Conservation (phyloP, 306 rosid species). For the Glycine tomentella region DNA sequence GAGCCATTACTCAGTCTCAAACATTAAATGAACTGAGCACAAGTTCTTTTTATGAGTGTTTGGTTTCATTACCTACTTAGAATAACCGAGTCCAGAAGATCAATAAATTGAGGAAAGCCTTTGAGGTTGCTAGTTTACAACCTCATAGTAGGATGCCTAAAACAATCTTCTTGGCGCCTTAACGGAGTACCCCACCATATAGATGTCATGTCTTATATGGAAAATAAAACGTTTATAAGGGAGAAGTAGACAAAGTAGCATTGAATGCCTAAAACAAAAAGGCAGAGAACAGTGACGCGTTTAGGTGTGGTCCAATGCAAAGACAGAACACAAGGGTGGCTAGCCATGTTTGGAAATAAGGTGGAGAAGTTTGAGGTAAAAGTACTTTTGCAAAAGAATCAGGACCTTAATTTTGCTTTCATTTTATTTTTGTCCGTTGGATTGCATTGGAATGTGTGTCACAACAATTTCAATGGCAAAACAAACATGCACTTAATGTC, state of each 20-base stretch:
- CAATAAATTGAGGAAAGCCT: constrained; percentile 49
- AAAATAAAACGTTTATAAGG: constrained; percentile 50
- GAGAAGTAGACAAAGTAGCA: constrained; percentile 51
- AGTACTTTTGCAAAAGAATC: too few species aligned
- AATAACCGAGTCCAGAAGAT: constrained; percentile 44
- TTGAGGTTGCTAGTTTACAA: constrained; percentile 45
- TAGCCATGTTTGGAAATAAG: background rate
- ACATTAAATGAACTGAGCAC: constrained; percentile 62
- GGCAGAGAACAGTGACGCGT: constrained; percentile 40
- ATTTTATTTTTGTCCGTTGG: too few species aligned
- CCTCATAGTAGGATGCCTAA: constrained; percentile 36
- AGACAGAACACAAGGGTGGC: constrained; percentile 32
- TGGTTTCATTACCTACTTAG: constrained; percentile 48
- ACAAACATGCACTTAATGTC: too few species aligned
- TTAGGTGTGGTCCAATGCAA: constrained; percentile 55
- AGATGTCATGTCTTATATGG: constrained; percentile 48
- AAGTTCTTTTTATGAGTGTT: constrained; percentile 49
- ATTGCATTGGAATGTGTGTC: too few species aligned
- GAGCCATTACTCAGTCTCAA: constrained; percentile 29
- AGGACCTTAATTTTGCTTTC: too few species aligned
- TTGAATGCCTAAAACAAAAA: constrained; percentile 49
- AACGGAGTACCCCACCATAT: constrained; percentile 48
- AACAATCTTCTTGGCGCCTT: constrained; percentile 48
- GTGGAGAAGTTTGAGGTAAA: too few species aligned
- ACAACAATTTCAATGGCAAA: too few species aligned